phyloP scores from a whole-genome alignment of 257 asterid genomes.

The Jacaranda copaia region DNA sequence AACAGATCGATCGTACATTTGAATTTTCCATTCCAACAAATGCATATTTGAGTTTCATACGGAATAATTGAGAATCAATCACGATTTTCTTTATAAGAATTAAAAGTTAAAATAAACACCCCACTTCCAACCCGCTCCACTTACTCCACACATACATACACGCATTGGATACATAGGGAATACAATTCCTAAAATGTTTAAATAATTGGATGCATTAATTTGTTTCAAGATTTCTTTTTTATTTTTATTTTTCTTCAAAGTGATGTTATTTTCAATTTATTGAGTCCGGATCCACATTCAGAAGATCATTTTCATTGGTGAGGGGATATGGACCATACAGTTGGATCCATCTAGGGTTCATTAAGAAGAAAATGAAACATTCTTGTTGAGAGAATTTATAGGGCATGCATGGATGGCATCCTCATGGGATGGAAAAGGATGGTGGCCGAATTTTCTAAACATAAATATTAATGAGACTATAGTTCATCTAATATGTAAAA shows the following conservation, averaged over 20 bases:
- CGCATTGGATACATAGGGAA: neutral
- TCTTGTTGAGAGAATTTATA: constrained; percentile 51
- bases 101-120: neutral
- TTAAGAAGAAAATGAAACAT: constrained; percentile 64
- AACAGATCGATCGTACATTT: too few relatives aligned
- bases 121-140: neutral
- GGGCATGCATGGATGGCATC: constrained; percentile 39
- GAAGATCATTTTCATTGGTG: constrained; percentile 39
- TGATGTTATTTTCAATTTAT: constrained; percentile 35
- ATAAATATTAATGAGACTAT: neutral
- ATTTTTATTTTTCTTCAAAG: neutral
- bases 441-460: constrained; percentile 33
- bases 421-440: constrained; percentile 51
- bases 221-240: neutral
- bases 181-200: neutral
- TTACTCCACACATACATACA: neutral
- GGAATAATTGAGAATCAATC: too few relatives aligned
- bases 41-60: too few relatives aligned
- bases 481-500: neutral
- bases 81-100: too few relatives aligned
- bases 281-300: constrained; percentile 29
- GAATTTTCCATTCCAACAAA: too few relatives aligned
- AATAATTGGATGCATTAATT: neutral
- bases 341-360: constrained; percentile 64
- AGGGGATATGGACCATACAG: constrained; percentile 59